Evolutionary conservation across 2,329 filamentous ascomycete species (phyloP), one percentile per base, ranked within the genome.

Genomic region (Verruconis gallopava): DNA sequence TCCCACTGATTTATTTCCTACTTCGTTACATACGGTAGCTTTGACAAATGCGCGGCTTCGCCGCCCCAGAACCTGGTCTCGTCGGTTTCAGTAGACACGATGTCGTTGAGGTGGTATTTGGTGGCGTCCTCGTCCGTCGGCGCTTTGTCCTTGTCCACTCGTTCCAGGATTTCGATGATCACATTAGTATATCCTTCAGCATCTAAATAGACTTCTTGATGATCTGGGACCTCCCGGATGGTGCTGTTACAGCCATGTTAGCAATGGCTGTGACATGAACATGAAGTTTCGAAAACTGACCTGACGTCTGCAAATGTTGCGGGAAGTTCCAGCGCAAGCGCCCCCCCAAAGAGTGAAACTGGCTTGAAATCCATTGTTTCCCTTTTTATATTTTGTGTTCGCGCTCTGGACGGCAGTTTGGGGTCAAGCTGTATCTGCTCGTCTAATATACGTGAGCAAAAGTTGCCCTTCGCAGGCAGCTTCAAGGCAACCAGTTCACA

Each of bases 161-260:
- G 81, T 65, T 95, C 81, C 42, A 83, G 81, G 54, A 96, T 85
- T 54, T 96, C 89, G 60, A 95, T 73, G 52, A 94, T 88, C 58
- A 94, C 78, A 62, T 75, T 86, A 3, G 84, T 85, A 60, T 88
- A 88, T 38, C 85, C 86, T 48, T 81, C 72, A 49, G 75, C 72
- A 57, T 93, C 85, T 54, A 95, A 79, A 65, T 79, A 94, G 51
- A 95, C 81, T 68, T 95, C 89, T 66, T 96, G 88, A 60, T 93
- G 83, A 58, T 89, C 80, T 39, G 82, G 82, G 4, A 88, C 77
- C 62, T 85, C 73, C 48, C 82, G 77, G 51, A 86, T 71, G 42
- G 73, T 72, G 64, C 81, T 85, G 17, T 18, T n/a, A n/a, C n/a
- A n/a, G n/a, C n/a, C n/a, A n/a, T n/a, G n/a, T 21, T 20, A 37